phyloP scores from a whole-genome alignment of 441 rosid species.

The Populus hybrid region DNA sequence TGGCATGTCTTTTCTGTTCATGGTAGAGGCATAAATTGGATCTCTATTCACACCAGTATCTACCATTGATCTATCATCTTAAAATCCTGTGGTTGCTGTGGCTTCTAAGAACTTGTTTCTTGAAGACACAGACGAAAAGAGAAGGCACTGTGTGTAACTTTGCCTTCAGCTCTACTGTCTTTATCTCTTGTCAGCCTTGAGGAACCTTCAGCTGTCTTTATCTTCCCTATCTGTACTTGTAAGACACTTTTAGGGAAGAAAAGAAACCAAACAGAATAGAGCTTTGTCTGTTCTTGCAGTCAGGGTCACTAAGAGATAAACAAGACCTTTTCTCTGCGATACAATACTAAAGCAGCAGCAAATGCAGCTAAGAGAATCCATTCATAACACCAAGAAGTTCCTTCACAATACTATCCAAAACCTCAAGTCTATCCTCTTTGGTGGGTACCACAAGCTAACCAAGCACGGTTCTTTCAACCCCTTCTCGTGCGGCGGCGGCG shows the following conservation, averaged over 20 bases:
- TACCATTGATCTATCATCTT: conserved; percentile 17
- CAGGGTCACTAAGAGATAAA: conserved; percentile 7
- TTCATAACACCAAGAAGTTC: conserved; percentile 50
- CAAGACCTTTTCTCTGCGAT: neutral
- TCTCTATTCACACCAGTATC: conserved; percentile 4
- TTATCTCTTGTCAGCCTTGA: conserved; percentile 18
- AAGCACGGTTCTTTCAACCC: conserved; percentile 45
- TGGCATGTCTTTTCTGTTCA: conserved; percentile 2
- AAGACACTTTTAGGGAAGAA: conserved; percentile 7
- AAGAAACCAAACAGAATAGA: conserved; percentile 7
- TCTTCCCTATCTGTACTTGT: conserved; percentile 25
- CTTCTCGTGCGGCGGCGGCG: conserved; percentile 43
- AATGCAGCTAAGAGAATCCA: conserved; percentile 61
- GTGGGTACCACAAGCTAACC: conserved; percentile 50
- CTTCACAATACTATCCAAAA: conserved; percentile 47
- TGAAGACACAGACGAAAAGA: conserved; percentile 15
- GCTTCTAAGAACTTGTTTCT: conserved; percentile 2
- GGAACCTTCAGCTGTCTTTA: conserved; percentile 23
- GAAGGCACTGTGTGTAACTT: conserved; percentile 13
- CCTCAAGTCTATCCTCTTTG: conserved; percentile 48
- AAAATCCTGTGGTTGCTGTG: conserved; percentile 24
- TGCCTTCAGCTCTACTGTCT: conserved; percentile 26
- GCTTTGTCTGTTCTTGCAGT: conserved; percentile 19
- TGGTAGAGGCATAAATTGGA: conserved; percentile 23
- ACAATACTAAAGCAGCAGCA: conserved; percentile 17